These are phyloP conservation scores for Stipa capillata DNA, from an alignment of 176 grass and related monocot genomes.

Conservation along the genomic window DNA sequence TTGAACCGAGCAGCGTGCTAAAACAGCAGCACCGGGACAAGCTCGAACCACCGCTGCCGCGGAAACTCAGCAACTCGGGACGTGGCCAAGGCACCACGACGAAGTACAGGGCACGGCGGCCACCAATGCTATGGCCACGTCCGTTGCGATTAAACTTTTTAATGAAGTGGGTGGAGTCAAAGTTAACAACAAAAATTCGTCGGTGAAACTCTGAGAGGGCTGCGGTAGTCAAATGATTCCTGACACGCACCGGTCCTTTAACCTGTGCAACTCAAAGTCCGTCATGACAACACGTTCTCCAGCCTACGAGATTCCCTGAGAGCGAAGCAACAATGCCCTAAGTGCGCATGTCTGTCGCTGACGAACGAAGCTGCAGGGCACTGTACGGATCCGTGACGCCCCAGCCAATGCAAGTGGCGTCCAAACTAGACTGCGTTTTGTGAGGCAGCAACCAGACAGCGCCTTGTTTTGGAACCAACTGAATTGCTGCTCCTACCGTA, in stretches of 20 bases:
- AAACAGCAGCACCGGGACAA: too few species aligned
- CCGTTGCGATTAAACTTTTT: too few species aligned
- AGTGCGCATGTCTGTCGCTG: conserved; percentile 3
- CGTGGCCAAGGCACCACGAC: too few species aligned
- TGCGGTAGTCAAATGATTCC: not conserved
- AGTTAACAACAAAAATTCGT: not conserved
- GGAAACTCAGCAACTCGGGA: too few species aligned
- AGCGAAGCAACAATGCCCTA: not conserved
- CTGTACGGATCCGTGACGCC: not conserved
- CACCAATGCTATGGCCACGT: too few species aligned
- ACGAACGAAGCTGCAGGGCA: not conserved
- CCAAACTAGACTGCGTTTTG: not conserved
- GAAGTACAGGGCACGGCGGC: too few species aligned
- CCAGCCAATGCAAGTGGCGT: not conserved
- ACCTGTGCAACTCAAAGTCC: not conserved
- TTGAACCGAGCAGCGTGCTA: too few species aligned
- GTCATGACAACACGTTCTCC: not conserved
- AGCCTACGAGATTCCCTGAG: not conserved
- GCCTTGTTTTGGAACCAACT: too few species aligned
- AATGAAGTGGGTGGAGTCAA: too few species aligned
- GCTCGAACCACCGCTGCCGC: too few species aligned
- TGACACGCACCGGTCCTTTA: not conserved
- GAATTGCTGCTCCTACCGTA: too few species aligned
- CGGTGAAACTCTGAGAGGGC: too few species aligned
- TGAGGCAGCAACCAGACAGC: not conserved